Base-by-base conservation (phyloP, 371 early-diverging fungal species). In the Mortierella sp. region DNA sequence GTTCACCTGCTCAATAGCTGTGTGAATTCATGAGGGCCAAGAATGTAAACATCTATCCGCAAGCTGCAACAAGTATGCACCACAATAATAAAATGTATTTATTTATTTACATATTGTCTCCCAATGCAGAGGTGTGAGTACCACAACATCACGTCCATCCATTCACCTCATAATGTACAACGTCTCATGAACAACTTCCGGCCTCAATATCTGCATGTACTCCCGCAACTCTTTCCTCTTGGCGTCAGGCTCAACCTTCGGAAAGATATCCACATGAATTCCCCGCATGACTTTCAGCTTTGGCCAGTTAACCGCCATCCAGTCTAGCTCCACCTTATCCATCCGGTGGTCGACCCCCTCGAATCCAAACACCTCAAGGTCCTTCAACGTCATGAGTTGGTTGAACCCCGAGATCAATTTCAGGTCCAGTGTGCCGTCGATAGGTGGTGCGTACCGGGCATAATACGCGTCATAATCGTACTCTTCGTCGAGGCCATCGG, bases 251-350 rank as follows among this genome's bases (percentile, higher is more conserved):
- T 71, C 71, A 43, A 54, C 18, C 1, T 3, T 71, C 1, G 27
- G 32, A 21, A 56, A 43, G 4, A 27, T 54, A 56, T 56, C 71
- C 46, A 38, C 38, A 65, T 51, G 24, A 5, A 76, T 32, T 16
- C 77, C 77, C 8, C 29, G 29, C 71, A 77, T 72, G 24, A 54
- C 35, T 41, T 58, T 46, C 72, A 77, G 16, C 44, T 71, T 71
- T 8, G 77, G 77, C 77, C 77, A 77, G 12, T 71, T 16, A 6
- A 2, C 70, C 18, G 56, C 58, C 56, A 77, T 77, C 77, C 77
- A 77, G 4, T 71, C 51, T 3, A 77, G 35, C 24, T 77, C 77
- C 10, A 4, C 44, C 44, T 11, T 68, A 0, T 71, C 72, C n/a
- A 77, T 51, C 58, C 21, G 27, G 18, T 71, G 43, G 21, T 77